Evolutionary conservation across 805 yeast species (phyloP), one percentile per base, ranked within the genome.

Genomic region (Yamadazyma endophytica): DNA sequence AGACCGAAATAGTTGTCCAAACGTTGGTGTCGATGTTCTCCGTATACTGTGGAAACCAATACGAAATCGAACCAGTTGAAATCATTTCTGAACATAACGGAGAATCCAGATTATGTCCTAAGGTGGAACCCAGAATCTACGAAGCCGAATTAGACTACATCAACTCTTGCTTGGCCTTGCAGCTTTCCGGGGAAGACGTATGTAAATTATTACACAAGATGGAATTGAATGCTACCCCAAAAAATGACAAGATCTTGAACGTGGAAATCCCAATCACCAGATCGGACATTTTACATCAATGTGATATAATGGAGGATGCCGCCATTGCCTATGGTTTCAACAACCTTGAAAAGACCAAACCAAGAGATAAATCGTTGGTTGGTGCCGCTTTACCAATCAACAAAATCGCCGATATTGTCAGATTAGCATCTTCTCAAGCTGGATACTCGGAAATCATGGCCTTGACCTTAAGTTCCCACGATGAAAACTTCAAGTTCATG

Each of bases 301-400:
- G 97, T 72, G 99, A 92, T 63, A 81, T 92, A 45, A 85, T 92
- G 95, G 99, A 92, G 63, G 99, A 92, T 60, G 96, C 90, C 29
- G 98, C 96, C 28, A 82, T 92, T 53, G 94, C 87, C 18, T 92
- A 87, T 55, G 99, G 98, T 36, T 92, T 82, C 71, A 83, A 89
- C 64, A 87, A 85, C 56, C 72, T 92, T 52, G 75, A 73, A 42
- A 86, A 81, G 63, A 79, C 92, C 31, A 75, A 75, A 44, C 86
- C 92, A 52, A 74, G 87, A 44, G 72, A 86, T 19, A 80, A 80
- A 35, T 75, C 95, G 7, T 77, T 82, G 42, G 81, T 86, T 40
- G 96, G 95, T 15, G 72, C 82, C 33, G 88, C 97, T 25, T 75
- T 90, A 55, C 95, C 95, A 35, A 73, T 94, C 52, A 92, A 92